Evolutionary conservation across 306 rosid species (phyloP).

Genomic region (Luffa acutangula): DNA sequence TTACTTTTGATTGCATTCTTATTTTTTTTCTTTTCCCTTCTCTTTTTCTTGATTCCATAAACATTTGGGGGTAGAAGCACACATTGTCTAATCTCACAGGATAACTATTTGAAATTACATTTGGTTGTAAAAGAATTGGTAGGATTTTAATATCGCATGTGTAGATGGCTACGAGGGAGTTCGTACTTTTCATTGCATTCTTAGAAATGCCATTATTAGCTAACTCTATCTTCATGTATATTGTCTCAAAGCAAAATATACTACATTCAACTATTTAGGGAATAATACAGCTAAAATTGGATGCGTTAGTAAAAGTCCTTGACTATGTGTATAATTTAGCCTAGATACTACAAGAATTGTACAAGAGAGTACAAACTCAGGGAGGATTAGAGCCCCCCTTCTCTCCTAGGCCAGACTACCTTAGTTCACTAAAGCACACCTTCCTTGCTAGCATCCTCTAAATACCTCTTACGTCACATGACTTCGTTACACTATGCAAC

Average conservation of each 20-base stretch:
- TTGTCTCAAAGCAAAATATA: not conserved
- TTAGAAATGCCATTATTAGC: not conserved
- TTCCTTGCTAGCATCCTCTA: not conserved
- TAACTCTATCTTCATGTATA: not conserved
- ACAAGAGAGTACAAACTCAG: not conserved
- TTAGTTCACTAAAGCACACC: not conserved
- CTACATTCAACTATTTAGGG: not conserved
- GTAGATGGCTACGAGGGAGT: not conserved
- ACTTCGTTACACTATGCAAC: not conserved
- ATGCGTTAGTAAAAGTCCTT: not conserved
- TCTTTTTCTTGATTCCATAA: not conserved
- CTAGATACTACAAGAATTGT: not conserved
- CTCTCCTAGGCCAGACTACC: not conserved
- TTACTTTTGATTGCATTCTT: not conserved
- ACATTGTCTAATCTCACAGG: not conserved
- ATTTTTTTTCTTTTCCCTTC: not conserved
- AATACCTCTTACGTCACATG: not conserved
- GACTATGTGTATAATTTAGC: not conserved
- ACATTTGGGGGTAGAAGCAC: not conserved
- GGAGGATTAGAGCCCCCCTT: not conserved
- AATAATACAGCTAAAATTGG: not conserved
- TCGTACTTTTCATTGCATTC: not conserved
- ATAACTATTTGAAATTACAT: not conserved
- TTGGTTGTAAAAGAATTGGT: not conserved
- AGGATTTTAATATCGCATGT: not conserved